These are phyloP conservation scores for Comarum palustre DNA, from an alignment of 306 rosid species.

Conservation along the genomic window DNA sequence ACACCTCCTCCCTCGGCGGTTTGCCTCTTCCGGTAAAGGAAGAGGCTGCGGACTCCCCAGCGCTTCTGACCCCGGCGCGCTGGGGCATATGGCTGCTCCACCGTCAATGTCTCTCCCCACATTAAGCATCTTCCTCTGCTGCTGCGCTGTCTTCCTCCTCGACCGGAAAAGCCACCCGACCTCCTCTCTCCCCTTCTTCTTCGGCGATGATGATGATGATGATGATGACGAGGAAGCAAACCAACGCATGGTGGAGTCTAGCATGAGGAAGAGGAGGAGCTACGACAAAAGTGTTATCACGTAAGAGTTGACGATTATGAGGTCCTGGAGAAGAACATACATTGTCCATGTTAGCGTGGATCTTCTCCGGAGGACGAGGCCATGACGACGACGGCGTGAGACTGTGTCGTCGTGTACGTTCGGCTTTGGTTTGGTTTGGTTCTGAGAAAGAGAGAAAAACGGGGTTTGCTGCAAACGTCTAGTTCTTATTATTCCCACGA, in stretches of 20 bases:
- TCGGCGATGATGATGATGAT: conserved; percentile 24
- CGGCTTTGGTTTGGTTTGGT: background rate
- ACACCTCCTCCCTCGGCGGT: conserved; percentile 26
- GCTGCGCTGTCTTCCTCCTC: conserved; percentile 33
- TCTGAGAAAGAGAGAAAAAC: background rate
- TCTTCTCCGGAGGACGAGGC: background rate
- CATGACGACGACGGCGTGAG: background rate
- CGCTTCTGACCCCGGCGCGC: background rate
- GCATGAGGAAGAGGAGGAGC: background rate
- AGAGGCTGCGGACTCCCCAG: conserved; percentile 60
- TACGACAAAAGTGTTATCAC: background rate
- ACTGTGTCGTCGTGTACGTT: background rate
- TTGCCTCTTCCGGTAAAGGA: conserved; percentile 63
- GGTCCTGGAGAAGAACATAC: conserved; percentile 13
- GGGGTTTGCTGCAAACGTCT: conserved; percentile 7
- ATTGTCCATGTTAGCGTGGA: background rate
- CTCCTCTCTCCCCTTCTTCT: conserved; percentile 20
- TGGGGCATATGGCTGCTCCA: conserved; percentile 19
- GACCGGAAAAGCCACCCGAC: conserved; percentile 44
- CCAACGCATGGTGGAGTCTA: conserved; percentile 63
- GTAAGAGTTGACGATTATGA: background rate
- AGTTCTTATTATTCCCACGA: background rate
- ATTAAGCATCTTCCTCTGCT: conserved; percentile 34
- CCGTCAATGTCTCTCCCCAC: conserved; percentile 12
- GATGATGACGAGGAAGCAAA: conserved; percentile 47